Evolutionary conservation across 2,329 filamentous ascomycete genomes (phyloP).

Genomic region (Didymella pinodella): DNA sequence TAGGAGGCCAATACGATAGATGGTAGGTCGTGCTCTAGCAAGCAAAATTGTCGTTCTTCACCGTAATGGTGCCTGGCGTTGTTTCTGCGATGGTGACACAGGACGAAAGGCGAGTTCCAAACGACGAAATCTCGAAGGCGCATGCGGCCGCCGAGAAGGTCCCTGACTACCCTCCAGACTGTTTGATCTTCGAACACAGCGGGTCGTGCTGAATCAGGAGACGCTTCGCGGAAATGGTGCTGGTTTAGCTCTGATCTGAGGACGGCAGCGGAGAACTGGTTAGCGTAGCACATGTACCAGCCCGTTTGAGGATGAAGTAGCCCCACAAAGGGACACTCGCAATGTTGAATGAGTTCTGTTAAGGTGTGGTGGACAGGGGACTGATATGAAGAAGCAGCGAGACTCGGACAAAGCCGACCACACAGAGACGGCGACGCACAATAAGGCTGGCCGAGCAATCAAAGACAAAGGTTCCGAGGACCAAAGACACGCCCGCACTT

Average conservation of each 20-base stretch:
- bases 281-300: slow-evolving; percentile 36
- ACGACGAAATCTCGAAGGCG: slow-evolving; percentile 29
- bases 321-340: slow-evolving; percentile 41
- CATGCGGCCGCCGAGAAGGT: slow-evolving; percentile 32
- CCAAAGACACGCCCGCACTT: slow-evolving; percentile 32
- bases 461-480: slow-evolving; percentile 23
- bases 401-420: slow-evolving; percentile 20
- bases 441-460: slow-evolving; percentile 22
- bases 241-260: slow-evolving; percentile 46
- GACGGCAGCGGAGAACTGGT: slow-evolving; percentile 42
- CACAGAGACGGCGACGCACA: slow-evolving; percentile 22
- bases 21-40: slow-evolving; percentile 14
- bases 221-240: slow-evolving; percentile 42
- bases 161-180: slow-evolving; percentile 34
- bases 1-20: slow-evolving; percentile 7
- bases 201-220: slow-evolving; percentile 43
- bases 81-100: slow-evolving; percentile 38
- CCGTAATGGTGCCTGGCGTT: slow-evolving; percentile 16
- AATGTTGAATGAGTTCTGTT: slow-evolving; percentile 43
- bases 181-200: slow-evolving; percentile 39
- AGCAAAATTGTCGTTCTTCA: slow-evolving; percentile 10
- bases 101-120: slow-evolving; percentile 29
- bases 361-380: slow-evolving; percentile 22
- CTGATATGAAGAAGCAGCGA: slow-evolving; percentile 15
- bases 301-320: slow-evolving; percentile 39